phyloP scores from a whole-genome alignment of 495 filamentous ascomycete genomes.

The Chaetomidium leptoderma region DNA sequence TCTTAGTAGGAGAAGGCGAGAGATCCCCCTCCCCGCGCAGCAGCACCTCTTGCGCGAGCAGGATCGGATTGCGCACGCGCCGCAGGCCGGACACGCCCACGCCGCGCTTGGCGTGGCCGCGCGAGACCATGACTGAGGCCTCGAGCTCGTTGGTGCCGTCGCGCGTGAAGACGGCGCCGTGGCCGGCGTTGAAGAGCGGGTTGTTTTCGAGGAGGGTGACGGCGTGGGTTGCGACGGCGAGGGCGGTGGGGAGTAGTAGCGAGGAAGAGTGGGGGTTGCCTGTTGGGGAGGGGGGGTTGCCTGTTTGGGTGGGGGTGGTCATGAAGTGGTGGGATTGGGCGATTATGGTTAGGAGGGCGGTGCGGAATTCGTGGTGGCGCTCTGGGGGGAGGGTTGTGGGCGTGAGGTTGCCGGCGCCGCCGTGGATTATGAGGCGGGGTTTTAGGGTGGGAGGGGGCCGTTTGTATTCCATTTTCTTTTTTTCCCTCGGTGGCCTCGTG shows the following conservation, averaged over 20 bases:
- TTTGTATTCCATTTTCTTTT: constrained; percentile 31
- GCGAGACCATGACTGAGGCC: constrained; percentile 82
- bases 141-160: constrained; percentile 83
- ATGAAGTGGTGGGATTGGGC: constrained; percentile 37
- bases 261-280: constrained; percentile 35
- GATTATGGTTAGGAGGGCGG: constrained; percentile 59
- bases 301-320: constrained; percentile 23
- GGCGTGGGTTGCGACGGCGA: constrained; percentile 71
- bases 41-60: constrained; percentile 68
- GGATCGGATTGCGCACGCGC: constrained; percentile 73
- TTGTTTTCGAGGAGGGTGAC: constrained; percentile 75
- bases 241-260: constrained; percentile 49
- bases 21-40: constrained; percentile 55
- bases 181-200: constrained; percentile 79
- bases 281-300: constrained; percentile 34
- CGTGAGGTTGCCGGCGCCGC: constrained; percentile 78
- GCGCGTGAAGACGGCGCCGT: constrained; percentile 80
- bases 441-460: constrained; percentile 30
- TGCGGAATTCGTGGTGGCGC: constrained; percentile 56
- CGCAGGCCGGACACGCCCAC: constrained; percentile 69
- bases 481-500: too few relatives aligned
- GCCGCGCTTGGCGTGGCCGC: constrained; percentile 67
- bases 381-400: constrained; percentile 60
- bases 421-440: constrained; percentile 79
- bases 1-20: too few relatives aligned